Base-by-base conservation (phyloP, 2,329 filamentous ascomycete species). In the Basipetospora sp. region DNA sequence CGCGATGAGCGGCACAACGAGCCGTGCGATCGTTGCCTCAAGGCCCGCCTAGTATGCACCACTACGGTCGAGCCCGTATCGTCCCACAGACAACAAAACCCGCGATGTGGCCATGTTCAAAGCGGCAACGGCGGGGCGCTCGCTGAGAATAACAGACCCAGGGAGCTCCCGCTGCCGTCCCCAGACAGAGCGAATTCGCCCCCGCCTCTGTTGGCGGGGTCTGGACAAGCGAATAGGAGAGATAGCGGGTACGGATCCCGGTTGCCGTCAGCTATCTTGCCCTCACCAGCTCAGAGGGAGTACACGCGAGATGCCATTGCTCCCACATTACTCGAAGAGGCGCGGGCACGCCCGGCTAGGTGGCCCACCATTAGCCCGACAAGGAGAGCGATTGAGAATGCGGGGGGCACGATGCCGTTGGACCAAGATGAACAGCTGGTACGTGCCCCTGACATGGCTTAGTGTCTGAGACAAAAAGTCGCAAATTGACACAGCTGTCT, bases 371-470 rank as follows among this genome's bases (percentile, higher is more conserved):
- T 36, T 16, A 36, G 34, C 34, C n/a, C 34, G 34, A 17, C 22
- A 25, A 36, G 34, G n/a, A 36, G 34, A 36, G n/a, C n/a, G 8
- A 15, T 22, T n/a, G 34, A 27, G 34, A 25, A 36, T 13, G 17
- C 34, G 34, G 34, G 20, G 17, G 34, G 28, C 15, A 25, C 22
- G 3, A 27, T 36, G 34, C 34, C 34, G 28, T 28, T 36, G 22
- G 34, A 36, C 34, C 34, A 36, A 28, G 34, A 36, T 20, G 34
- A 36, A 22, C 18, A 19, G 22, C 34, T 36, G 34, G 34, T 36
- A 36, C 14, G 34, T 36, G 34, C 22, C 8, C 34, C 13, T 28
- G 22, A 36, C 26, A 25, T 27, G n/a, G 13, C 13, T n/a, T n/a
- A n/a, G n/a, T n/a, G n/a, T n/a, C n/a, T n/a, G n/a, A n/a, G n/a